These are phyloP conservation scores for Durotheca rogersii DNA, from an alignment of 495 filamentous ascomycete species.

Conservation along the genomic window DNA sequence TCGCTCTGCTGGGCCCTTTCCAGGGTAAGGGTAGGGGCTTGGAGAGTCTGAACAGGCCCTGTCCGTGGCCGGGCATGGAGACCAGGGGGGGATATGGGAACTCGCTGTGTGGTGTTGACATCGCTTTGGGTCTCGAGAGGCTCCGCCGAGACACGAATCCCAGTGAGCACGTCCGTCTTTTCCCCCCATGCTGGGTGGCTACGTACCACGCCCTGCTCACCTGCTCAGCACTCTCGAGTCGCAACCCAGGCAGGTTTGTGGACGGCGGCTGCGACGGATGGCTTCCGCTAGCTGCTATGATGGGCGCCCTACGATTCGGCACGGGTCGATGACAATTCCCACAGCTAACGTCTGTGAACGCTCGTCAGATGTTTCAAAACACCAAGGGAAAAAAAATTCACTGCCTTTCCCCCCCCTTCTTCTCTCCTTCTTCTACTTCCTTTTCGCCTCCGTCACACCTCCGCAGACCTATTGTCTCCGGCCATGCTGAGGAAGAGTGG, in stretches of 20 bases:
- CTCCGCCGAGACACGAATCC: conserved; percentile 24
- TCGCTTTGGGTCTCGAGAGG: conserved; percentile 15
- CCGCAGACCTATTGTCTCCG: conserved; percentile 1
- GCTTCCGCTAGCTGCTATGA: conserved; percentile 22
- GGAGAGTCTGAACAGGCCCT: neutral
- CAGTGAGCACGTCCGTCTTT: conserved; percentile 3
- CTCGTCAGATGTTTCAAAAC: conserved; percentile 14
- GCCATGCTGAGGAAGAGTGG: conserved; percentile 20
- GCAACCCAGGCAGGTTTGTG: conserved; percentile 21
- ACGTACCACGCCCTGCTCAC: too few species aligned
- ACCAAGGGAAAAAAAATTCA: conserved; percentile 1
- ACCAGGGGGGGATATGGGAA: conserved; percentile 8
- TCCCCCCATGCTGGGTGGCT: too few species aligned
- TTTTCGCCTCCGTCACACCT: neutral
- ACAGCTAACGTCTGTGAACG: conserved; percentile 5
- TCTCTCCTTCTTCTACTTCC: conserved; percentile 3
- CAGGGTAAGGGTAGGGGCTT: neutral
- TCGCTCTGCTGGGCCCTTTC: too few species aligned
- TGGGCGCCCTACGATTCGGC: conserved; percentile 14
- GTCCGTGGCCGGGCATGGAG: neutral
- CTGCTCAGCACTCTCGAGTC: too few species aligned
- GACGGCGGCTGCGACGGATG: conserved; percentile 27
- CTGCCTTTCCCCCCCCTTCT: neutral
- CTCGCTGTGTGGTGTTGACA: conserved; percentile 6
- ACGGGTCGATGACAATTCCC: conserved; percentile 19